Percentiles rank a stretch among this genome's conserved stretches.
Conservation (phyloP, 495 filamentous ascomycete genomes). For the Haplographium delicatum region DNA sequence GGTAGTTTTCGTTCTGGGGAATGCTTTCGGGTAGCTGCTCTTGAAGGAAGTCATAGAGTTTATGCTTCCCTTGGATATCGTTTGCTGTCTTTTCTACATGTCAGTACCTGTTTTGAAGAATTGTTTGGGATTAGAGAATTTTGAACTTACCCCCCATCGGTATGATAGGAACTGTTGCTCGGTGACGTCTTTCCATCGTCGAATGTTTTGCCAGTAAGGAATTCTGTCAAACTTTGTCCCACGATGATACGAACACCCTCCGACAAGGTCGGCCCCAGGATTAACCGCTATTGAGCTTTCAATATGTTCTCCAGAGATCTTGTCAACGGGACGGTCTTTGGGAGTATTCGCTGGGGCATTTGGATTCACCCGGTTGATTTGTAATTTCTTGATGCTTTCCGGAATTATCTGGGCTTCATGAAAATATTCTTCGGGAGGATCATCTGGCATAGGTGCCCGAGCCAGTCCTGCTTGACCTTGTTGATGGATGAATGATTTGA, state of each 20-base stretch:
- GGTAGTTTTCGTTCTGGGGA: conserved; percentile 27
- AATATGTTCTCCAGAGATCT: background rate
- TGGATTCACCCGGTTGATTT: background rate
- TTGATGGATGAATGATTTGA: background rate
- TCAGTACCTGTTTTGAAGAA: background rate
- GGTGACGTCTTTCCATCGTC: conserved; percentile 37
- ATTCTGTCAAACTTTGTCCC: conserved; percentile 12
- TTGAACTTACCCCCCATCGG: conserved; percentile 39
- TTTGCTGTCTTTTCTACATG: conserved; percentile 30
- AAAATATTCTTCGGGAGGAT: background rate
- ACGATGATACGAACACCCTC: conserved; percentile 1
- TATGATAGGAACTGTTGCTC: conserved; percentile 40
- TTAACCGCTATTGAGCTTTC: background rate
- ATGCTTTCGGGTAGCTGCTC: conserved; percentile 40
- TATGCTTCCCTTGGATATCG: conserved; percentile 32
- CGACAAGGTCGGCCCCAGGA: background rate
- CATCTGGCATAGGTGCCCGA: background rate
- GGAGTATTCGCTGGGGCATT: background rate
- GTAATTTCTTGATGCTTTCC: background rate
- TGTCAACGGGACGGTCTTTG: background rate
- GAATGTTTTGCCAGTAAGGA: conserved; percentile 38
- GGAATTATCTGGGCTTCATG: background rate
- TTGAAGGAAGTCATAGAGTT: conserved; percentile 39
- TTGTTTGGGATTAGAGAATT: background rate
- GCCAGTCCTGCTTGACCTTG: conserved; percentile 2